A percentile compares a stretch with the other conserved stretches of the same genome.
These are phyloP conservation scores for Paecilomyces dactylethromorphus DNA, from an alignment of 2,329 filamentous ascomycete genomes.

Conservation along the genomic window DNA sequence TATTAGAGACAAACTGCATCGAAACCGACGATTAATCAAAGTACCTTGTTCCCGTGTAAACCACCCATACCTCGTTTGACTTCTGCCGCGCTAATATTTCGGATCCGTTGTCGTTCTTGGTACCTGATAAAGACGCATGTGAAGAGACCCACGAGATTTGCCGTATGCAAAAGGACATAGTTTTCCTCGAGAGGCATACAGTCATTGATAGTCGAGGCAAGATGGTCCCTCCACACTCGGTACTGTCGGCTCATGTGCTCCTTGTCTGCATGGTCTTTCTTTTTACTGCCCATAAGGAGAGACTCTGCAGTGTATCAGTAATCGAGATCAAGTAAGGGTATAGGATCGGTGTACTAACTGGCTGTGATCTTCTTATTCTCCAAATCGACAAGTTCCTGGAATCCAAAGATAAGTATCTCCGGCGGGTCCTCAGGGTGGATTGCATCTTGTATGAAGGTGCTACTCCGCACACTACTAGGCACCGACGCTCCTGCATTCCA, in stretches of 20 bases:
- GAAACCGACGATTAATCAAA: not conserved
- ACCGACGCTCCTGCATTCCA: constrained; percentile 98
- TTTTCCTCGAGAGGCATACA: constrained; percentile 68
- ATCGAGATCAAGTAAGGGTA: not conserved
- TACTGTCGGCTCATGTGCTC: constrained; percentile 97
- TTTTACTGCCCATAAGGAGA: constrained; percentile 71
- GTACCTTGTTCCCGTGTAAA: constrained; percentile 82
- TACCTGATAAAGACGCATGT: constrained; percentile 93
- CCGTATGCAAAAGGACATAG: constrained; percentile 81
- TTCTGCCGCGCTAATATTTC: constrained; percentile 70
- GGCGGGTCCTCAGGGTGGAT: constrained; percentile 70
- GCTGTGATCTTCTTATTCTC: constrained; percentile 97
- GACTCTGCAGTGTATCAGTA: constrained; percentile 49
- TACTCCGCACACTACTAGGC: constrained; percentile 73
- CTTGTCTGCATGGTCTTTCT: constrained; percentile 69
- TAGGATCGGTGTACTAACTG: constrained; percentile 46
- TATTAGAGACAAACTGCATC: not conserved
- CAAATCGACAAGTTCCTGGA: constrained; percentile 95
- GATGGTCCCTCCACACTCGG: constrained; percentile 88
- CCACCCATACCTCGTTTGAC: constrained; percentile 96
- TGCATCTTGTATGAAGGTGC: constrained; percentile 72
- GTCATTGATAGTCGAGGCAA: constrained; percentile 75
- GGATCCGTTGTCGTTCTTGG: constrained; percentile 67
- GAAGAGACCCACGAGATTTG: constrained; percentile 87
- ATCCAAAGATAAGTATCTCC: constrained; percentile 90